These are phyloP conservation scores for Albifimbria verrucaria DNA, from an alignment of 2,329 filamentous ascomycete genomes.

Conservation along the genomic window DNA sequence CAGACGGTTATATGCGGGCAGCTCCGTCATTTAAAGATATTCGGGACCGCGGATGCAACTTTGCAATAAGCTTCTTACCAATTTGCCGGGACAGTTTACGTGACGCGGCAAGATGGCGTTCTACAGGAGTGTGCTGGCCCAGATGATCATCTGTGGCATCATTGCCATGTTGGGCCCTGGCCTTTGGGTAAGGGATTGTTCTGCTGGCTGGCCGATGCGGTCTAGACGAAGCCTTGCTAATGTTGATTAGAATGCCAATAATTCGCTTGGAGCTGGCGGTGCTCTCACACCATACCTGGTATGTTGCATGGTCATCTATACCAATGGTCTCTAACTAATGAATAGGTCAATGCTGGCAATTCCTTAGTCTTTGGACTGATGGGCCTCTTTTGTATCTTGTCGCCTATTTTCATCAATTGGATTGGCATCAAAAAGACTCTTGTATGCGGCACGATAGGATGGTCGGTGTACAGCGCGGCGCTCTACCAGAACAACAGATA, in stretches of 20 bases:
- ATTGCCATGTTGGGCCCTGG: slow-evolving; percentile 11
- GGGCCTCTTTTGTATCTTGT: slow-evolving; percentile 33
- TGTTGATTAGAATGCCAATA: slow-evolving; percentile 6
- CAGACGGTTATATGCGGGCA: background rate
- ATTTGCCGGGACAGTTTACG: background rate
- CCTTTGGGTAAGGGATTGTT: slow-evolving; percentile 7
- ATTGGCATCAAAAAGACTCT: slow-evolving; percentile 27
- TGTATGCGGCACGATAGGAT: slow-evolving; percentile 41
- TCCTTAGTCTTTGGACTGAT: slow-evolving; percentile 27
- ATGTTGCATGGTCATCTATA: background rate
- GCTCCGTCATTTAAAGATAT: background rate
- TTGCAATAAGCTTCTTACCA: background rate
- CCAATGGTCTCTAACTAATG: background rate
- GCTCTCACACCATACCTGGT: slow-evolving; percentile 10
- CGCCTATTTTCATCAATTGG: slow-evolving; percentile 19
- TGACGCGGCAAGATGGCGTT: slow-evolving; percentile 3
- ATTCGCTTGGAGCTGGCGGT: slow-evolving; percentile 9
- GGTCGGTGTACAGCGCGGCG: slow-evolving; percentile 41
- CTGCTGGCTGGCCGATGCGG: background rate
- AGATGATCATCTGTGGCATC: slow-evolving; percentile 12
- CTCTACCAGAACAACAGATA: slow-evolving; percentile 46
- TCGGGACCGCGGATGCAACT: background rate
- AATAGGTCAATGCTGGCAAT: slow-evolving; percentile 4
- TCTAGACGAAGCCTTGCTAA: background rate
- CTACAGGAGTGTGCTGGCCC: slow-evolving; percentile 8